Percentiles rank a stretch among this genome's conserved stretches.
These are phyloP conservation scores for Geum urbanum DNA, from an alignment of 306 rosid species.

Conservation along the genomic window DNA sequence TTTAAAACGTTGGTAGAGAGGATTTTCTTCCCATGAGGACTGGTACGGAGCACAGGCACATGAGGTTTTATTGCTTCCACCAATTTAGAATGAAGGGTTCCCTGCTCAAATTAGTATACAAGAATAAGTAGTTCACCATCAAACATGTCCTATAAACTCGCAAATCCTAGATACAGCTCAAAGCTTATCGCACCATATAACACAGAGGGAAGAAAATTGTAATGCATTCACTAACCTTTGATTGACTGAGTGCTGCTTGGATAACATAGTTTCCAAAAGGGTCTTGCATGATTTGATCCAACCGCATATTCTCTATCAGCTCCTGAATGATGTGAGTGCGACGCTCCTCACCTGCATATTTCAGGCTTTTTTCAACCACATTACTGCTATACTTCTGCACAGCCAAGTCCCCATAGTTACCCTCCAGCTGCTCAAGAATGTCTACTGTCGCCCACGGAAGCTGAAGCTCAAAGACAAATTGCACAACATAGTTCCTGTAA, in stretches of 20 bases:
- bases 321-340: constrained; percentile 28
- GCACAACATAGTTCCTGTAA: constrained; percentile 64
- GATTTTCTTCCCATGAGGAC: constrained; percentile 55
- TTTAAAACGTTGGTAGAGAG: constrained; percentile 34
- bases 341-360: constrained; percentile 26
- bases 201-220: background rate
- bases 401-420: constrained; percentile 43
- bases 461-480: constrained; percentile 39
- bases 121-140: background rate
- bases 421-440: constrained; percentile 40
- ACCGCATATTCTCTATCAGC: constrained; percentile 28
- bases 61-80: constrained; percentile 45
- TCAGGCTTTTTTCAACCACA: constrained; percentile 53
- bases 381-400: constrained; percentile 55
- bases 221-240: constrained; percentile 36
- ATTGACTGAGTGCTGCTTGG: constrained; percentile 40
- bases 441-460: constrained; percentile 39
- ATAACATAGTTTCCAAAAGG: constrained; percentile 52
- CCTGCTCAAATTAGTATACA: constrained; percentile 28
- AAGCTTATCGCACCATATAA: background rate
- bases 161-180: background rate
- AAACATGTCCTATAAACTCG: background rate
- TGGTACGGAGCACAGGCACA: constrained; percentile 36
- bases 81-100: constrained; percentile 31
- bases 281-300: constrained; percentile 55